Evolutionary conservation across 108 stramenopile genomes (phyloP), one percentile per base, ranked within the genome.

Genomic region (Stephanodiscus minutulus): DNA sequence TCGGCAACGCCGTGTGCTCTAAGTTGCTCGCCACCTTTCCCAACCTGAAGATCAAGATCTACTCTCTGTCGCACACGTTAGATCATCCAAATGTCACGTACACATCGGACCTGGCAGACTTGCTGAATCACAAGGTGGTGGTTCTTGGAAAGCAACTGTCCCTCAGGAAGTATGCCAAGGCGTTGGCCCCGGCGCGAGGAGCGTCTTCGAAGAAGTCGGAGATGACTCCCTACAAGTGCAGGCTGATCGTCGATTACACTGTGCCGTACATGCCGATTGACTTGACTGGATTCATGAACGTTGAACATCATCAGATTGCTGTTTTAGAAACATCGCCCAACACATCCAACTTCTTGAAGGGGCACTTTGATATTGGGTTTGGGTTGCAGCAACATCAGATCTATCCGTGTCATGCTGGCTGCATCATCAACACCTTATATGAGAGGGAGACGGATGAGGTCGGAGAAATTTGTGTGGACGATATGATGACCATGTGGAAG

Each of bases 61-160:
- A 83, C 47, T 88, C 87, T 2, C 47, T 77, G 5, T 84, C 83
- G 24, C 83, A 80, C 36, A 78, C 71, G 3, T 46, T 88, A 61
- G 69, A 86, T n/a, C 87, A 88, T 70, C 87, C 87, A 31, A 88
- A 88, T 52, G 85, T 88, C 46, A 66, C 77, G 3, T 88, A 88
- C 63, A 82, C 87, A 9, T 83, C 76, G 2, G 79, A 88, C 31
- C 43, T 88, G 54, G 66, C 70, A 1, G 87, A 88, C 47, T 75
- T 88, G 53, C 61, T 84, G 21, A 71, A 86, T 18, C 85, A 86
- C 75, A 84, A 83, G 75, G 66, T 86, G 52, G 87, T 88, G 3
- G 54, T 88, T 58, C 59, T 86, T 24, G 87, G 87, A 41, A 88
- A 88, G 66, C 81, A 86, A 41, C 71, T 86, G 17, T 61, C 83